phyloP scores from a whole-genome alignment of 176 grass and related monocot genomes.

The Hordeum vulgare region DNA sequence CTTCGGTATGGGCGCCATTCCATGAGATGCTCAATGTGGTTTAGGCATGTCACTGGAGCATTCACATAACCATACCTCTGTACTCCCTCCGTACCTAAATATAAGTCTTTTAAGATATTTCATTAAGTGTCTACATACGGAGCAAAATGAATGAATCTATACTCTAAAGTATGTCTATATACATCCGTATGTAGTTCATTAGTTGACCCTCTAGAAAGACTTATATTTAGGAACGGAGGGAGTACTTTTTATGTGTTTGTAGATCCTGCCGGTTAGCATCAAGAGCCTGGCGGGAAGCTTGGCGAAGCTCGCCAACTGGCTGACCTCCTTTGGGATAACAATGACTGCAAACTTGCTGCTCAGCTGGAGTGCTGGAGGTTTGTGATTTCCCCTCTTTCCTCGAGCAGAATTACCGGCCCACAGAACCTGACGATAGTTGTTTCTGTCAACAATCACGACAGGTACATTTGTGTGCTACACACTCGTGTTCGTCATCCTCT shows the following conservation, averaged over 20 bases:
- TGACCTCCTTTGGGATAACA: slow-evolving; percentile 73
- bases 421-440: slow-evolving; percentile 2
- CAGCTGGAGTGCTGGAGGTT: slow-evolving; percentile 93
- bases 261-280: slow-evolving; percentile 76
- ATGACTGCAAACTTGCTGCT: slow-evolving; percentile 91
- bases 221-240: too few species aligned
- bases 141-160: too few species aligned
- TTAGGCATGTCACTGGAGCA: not conserved
- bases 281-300: slow-evolving; percentile 89
- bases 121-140: too few species aligned
- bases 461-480: slow-evolving; percentile 75
- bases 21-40: slow-evolving; percentile 58
- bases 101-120: too few species aligned
- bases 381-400: not conserved
- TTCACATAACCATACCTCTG: not conserved
- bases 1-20: slow-evolving; percentile 90
- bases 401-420: not conserved
- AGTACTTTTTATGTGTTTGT: not conserved
- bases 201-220: too few species aligned
- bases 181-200: too few species aligned
- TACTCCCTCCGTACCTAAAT: too few species aligned
- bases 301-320: slow-evolving; percentile 85
- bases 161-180: too few species aligned
- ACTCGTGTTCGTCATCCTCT: slow-evolving; percentile 65
- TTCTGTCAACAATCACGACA: slow-evolving; percentile 6